phyloP scores from a whole-genome alignment of 2,329 filamentous ascomycete genomes.

The Aureobasidium namibiae region DNA sequence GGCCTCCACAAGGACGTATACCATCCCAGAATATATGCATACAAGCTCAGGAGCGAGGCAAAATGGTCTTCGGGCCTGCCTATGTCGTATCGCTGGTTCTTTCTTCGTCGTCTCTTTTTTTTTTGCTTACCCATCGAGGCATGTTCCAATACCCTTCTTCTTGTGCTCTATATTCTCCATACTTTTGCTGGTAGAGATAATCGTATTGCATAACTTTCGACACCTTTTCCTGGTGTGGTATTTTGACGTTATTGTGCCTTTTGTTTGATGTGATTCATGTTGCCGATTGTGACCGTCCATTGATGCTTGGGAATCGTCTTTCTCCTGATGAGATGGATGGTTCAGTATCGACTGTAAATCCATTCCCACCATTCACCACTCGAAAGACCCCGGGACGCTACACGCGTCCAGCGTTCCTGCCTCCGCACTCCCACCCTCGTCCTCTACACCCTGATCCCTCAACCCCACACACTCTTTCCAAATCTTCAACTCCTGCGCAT shows the following conservation, averaged over 20 bases:
- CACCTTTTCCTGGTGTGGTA: not conserved
- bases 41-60: not conserved
- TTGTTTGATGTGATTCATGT: not conserved
- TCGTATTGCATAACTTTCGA: constrained; percentile 6
- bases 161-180: constrained; percentile 4
- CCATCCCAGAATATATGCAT: not conserved
- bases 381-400: constrained; percentile 2
- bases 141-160: constrained; percentile 2
- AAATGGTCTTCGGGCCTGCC: not conserved
- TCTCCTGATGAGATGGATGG: no score
- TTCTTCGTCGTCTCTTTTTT: not conserved
- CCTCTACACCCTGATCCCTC: not conserved
- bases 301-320: not conserved
- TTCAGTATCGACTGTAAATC: not conserved
- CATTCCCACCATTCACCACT: not conserved
- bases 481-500: constrained; percentile 13
- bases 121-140: not conserved
- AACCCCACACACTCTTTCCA: constrained; percentile 11
- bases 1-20: not conserved
- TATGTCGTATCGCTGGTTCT: not conserved
- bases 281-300: not conserved
- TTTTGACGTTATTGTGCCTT: not conserved
- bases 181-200: constrained; percentile 10
- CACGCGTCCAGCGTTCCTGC: not conserved
- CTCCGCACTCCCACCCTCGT: not conserved